Evolutionary conservation across 768 basidiomycete genomes (phyloP).

Genomic region (Russula sp.): DNA sequence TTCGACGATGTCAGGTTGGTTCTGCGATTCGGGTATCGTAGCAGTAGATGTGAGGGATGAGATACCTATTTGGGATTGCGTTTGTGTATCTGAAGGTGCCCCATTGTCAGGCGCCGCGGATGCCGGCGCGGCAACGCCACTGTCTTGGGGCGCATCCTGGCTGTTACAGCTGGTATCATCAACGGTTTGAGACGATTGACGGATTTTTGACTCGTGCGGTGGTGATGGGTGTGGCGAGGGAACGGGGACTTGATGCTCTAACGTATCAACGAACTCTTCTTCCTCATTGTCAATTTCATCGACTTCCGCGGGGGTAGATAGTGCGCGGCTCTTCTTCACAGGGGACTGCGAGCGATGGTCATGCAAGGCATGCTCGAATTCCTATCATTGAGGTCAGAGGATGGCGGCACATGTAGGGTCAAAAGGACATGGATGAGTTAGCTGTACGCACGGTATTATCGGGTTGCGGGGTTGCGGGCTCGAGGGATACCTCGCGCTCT

Average conservation of each 20-base stretch:
- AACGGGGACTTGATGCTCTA: slow-evolving; percentile 25
- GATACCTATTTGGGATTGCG: background rate
- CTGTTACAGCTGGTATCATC: slow-evolving; percentile 64
- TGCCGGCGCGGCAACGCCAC: background rate
- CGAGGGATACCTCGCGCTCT: slow-evolving; percentile 70
- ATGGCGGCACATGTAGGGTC: background rate
- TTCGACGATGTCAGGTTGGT: background rate
- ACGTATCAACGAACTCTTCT: slow-evolving; percentile 15
- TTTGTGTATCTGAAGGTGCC: slow-evolving; percentile 29
- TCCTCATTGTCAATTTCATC: slow-evolving; percentile 48
- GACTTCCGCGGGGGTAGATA: slow-evolving; percentile 43
- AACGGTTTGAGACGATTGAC: slow-evolving; percentile 73
- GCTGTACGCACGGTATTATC: slow-evolving; percentile 28
- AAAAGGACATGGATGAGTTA: too few relatives aligned
- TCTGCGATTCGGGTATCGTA: slow-evolving; percentile 1
- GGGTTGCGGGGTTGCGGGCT: slow-evolving; percentile 42
- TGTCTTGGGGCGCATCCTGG: slow-evolving; percentile 25
- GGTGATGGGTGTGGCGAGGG: slow-evolving; percentile 41
- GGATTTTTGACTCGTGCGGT: slow-evolving; percentile 66
- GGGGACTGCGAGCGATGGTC: slow-evolving; percentile 52
- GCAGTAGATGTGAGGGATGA: background rate
- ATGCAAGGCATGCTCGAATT: slow-evolving; percentile 24
- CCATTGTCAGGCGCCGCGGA: slow-evolving; percentile 3
- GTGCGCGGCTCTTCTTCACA: slow-evolving; percentile 66
- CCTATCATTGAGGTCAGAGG: background rate